phyloP scores from a whole-genome alignment of 176 grass and related monocot genomes.

The Lolium perenne region DNA sequence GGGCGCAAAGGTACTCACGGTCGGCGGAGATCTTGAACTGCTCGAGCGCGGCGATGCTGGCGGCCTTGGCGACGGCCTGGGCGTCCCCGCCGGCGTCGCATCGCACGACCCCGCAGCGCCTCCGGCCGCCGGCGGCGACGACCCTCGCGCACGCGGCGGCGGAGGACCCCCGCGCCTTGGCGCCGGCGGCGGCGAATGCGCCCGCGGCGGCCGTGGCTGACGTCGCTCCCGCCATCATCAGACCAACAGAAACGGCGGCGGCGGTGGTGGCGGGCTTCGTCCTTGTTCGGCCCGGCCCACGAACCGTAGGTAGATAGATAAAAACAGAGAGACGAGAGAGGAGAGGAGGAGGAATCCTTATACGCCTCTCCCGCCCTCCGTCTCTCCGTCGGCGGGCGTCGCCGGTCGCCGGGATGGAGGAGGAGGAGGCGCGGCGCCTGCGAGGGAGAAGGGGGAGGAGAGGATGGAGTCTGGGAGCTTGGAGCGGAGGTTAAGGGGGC shows the following conservation, averaged over 20 bases:
- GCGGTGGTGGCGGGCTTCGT: too few relatives aligned
- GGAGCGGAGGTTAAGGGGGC: conserved; percentile 32
- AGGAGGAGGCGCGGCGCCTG: not conserved
- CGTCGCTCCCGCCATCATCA: conserved; percentile 56
- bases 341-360: conserved; percentile 20
- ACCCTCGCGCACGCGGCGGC: conserved; percentile 39
- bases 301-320: conserved; percentile 2
- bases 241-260: not conserved
- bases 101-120: conserved; percentile 51
- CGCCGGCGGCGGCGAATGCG: conserved; percentile 49
- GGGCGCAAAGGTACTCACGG: conserved; percentile 55
- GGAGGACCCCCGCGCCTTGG: conserved; percentile 33
- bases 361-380: conserved; percentile 25
- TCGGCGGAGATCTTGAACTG: conserved; percentile 99
- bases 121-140: conserved; percentile 37
- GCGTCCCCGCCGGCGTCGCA: conserved; percentile 73
- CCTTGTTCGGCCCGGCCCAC: not conserved
- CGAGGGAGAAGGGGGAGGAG: not conserved
- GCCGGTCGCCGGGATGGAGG: not conserved
- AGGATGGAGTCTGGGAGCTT: conserved; percentile 25
- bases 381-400: not conserved
- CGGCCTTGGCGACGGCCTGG: conserved; percentile 50
- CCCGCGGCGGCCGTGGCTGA: conserved; percentile 59
- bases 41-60: conserved; percentile 77
- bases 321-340: not conserved